A percentile compares a stretch with the other conserved stretches of the same genome.
These are phyloP conservation scores for Mycena maculata DNA, from an alignment of 768 basidiomycete species.

Conservation along the genomic window DNA sequence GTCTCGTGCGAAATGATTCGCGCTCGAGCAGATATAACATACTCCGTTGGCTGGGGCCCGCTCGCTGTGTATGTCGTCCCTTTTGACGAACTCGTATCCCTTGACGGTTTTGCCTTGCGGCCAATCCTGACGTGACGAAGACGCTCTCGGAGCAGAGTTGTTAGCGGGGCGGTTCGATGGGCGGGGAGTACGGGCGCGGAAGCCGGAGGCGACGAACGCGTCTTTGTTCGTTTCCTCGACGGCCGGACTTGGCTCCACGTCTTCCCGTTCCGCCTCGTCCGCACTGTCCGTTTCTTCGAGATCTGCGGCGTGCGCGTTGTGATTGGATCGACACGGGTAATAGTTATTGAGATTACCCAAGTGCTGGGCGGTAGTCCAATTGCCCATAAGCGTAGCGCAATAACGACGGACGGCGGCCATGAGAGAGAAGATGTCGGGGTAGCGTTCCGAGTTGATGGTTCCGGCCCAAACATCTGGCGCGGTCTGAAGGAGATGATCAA, in stretches of 20 bases:
- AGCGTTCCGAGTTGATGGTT: neutral
- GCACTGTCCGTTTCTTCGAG: neutral
- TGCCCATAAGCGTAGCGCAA: neutral
- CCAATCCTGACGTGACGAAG: neutral
- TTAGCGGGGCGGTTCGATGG: too few relatives aligned
- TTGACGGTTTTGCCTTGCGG: constrained; percentile 18
- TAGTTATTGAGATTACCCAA: neutral
- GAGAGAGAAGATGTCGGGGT: constrained; percentile 7
- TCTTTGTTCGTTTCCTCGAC: neutral
- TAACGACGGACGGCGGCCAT: neutral
- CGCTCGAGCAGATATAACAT: constrained; percentile 40
- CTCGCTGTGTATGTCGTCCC: constrained; percentile 13
- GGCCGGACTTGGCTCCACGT: neutral
- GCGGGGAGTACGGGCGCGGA: neutral
- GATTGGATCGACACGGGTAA: neutral
- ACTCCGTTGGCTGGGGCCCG: neutral
- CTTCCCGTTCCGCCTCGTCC: neutral
- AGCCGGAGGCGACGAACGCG: neutral
- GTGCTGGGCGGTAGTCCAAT: constrained; percentile 14
- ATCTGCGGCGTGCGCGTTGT: neutral
- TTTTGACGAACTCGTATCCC: neutral
- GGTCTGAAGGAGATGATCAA: neutral
- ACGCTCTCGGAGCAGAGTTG: too few relatives aligned
- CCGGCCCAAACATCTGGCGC: neutral
- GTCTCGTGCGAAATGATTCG: constrained; percentile 34